Conservation (phyloP, 352 stramenopile genomes). For the Phytophthora ohioensis region DNA sequence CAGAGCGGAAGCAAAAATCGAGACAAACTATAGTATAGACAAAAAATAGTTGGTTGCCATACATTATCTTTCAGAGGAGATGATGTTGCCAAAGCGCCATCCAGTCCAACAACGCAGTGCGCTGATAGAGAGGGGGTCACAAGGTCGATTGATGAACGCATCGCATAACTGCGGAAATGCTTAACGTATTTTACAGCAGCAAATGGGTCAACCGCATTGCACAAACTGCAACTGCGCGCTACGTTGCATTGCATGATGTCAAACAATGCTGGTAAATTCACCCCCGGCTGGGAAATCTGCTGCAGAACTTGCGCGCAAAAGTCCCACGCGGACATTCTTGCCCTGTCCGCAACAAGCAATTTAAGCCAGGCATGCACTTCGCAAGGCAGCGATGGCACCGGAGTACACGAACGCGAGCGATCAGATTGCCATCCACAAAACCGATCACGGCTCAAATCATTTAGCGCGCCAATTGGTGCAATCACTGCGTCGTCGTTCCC, state of each 20-base stretch:
- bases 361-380: neutral
- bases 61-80: too few relatives aligned
- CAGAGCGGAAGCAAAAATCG: too few relatives aligned
- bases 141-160: too few relatives aligned
- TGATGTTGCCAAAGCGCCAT: neutral
- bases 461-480: constrained; percentile 22
- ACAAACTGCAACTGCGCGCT: neutral
- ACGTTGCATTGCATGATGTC: neutral
- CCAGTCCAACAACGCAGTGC: neutral
- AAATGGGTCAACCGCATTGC: neutral
- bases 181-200: neutral
- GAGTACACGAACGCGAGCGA: neutral
- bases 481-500: constrained; percentile 9
- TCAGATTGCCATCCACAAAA: neutral
- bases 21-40: too few relatives aligned
- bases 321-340: neutral
- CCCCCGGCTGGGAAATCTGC: neutral
- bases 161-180: too few relatives aligned
- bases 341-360: neutral
- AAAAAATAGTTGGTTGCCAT: too few relatives aligned
- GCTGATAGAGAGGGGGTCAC: too few relatives aligned
- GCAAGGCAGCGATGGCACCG: neutral
- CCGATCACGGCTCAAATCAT: constrained; percentile 20
- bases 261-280: neutral
- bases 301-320: neutral